Base-by-base conservation (phyloP, 164 flowering plant genomes). In the Nymphaea thermarum region DNA sequence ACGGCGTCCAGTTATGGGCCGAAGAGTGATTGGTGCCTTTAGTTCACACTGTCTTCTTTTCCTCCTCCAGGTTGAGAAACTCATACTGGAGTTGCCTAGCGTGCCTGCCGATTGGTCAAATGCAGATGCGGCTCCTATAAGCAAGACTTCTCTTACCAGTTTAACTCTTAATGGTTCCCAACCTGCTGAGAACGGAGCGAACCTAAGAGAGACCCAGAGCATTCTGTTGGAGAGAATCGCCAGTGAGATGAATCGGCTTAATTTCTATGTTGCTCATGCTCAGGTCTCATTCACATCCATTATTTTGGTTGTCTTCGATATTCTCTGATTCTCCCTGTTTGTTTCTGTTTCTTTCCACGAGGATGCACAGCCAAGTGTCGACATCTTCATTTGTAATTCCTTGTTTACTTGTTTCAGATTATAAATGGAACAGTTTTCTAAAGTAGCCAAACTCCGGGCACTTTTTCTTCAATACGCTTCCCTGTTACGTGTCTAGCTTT, bases 181-280 rank as follows among this genome's bases (percentile, higher is more conserved):
- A 63, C 83, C 79, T 60, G 74, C 73, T 43, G 97, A 91, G 73
- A 88, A 80, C 76, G 98, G 85, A 66, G 82, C 85, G 47, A 87
- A 71, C 76, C 66, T 86, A 12, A 83, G 99, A 75, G 99, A 92
- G 72, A 92, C 98, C 43, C 98, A 92, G 77, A 95, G 99, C 81
- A 87, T 90, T 89, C 86, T 92, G 66, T 75, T 95, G 82, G 99
- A 95, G 78, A 84, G 99, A 75, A 90, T 92, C 76, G 91, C 99
- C 6, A 95, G 97, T 82, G 99, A 95, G 80, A 95, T 95, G 98
- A 95, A 95, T 74, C 79, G 98, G 76, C 80, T 95, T 41, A 92
- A 87, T 82, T 95, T 95, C 79, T 89, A 95, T 73, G 78, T 85
- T 36, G 82, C 96, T 75, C 90, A 89, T 79, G 93, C 91, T 67